These are phyloP conservation scores for Cardamine resedifolia DNA, from an alignment of 345 rosid genomes.

Conservation along the genomic window DNA sequence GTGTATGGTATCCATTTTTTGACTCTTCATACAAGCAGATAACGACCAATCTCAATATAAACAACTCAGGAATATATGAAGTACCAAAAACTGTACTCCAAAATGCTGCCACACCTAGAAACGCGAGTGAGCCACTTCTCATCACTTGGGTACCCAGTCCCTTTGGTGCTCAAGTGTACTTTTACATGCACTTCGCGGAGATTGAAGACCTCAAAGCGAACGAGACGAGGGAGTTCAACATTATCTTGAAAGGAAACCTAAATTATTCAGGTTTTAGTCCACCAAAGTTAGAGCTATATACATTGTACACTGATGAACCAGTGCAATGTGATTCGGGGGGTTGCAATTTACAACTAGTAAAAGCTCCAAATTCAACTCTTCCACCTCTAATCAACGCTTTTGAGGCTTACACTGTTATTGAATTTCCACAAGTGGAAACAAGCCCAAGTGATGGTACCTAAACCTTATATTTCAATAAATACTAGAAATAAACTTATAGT, in stretches of 20 bases:
- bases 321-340: constrained; percentile 14
- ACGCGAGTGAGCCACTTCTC: neutral
- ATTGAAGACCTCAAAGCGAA: neutral
- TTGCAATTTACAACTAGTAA: constrained; percentile 15
- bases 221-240: neutral
- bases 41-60: neutral
- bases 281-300: neutral
- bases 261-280: constrained; percentile 2
- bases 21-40: neutral
- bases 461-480: neutral
- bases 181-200: neutral
- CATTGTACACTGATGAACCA: neutral
- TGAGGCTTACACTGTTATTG: constrained; percentile 27
- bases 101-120: neutral
- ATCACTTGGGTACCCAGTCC: too few species aligned
- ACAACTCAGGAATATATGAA: neutral
- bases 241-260: neutral
- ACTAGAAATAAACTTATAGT: neutral
- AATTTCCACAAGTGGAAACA: constrained; percentile 19
- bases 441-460: constrained; percentile 28
- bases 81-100: neutral
- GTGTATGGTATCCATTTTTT: neutral
- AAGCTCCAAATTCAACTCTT: constrained; percentile 24
- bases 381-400: constrained; percentile 34
- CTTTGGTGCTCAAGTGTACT: neutral